phyloP scores from a whole-genome alignment of 805 yeast genomes.

The Kodamaea nitidulidarum region DNA sequence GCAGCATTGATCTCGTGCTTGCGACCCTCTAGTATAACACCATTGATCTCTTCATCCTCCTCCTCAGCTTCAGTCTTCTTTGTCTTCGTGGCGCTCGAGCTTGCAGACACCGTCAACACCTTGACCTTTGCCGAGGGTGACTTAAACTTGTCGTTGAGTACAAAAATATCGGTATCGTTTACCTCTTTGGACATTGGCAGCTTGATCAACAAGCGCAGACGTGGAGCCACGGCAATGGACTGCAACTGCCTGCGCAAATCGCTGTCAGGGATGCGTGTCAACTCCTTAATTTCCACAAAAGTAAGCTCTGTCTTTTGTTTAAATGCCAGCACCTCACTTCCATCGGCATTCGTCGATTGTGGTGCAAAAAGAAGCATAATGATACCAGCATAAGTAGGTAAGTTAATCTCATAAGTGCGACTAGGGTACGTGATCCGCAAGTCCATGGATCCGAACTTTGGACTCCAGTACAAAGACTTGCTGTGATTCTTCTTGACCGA shows the following conservation, averaged over 20 bases:
- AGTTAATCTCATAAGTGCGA: conserved; percentile 68
- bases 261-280: conserved; percentile 66
- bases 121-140: conserved; percentile 67
- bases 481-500: conserved; percentile 37
- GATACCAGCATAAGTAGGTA: conserved; percentile 79
- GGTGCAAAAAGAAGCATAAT: conserved; percentile 68
- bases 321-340: conserved; percentile 34
- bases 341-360: conserved; percentile 28
- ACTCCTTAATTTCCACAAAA: conserved; percentile 55
- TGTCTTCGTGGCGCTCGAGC: conserved; percentile 23
- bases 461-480: conserved; percentile 63
- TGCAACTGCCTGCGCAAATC: conserved; percentile 77
- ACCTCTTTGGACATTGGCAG: conserved; percentile 73
- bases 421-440: conserved; percentile 65
- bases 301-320: conserved; percentile 55
- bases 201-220: conserved; percentile 70
- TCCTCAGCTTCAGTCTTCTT: conserved; percentile 43
- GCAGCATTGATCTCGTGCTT: conserved; percentile 76
- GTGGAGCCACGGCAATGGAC: conserved; percentile 80
- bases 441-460: conserved; percentile 80
- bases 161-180: conserved; percentile 57
- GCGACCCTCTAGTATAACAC: conserved; percentile 59
- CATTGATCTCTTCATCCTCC: conserved; percentile 52
- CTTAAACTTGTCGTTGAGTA: conserved; percentile 63
- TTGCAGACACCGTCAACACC: conserved; percentile 61